A percentile compares a stretch with the other conserved stretches of the same genome.
phyloP scores from a whole-genome alignment of 2,329 filamentous ascomycete genomes.

The Ophiognomonia clavigignenti-juglandacearum region DNA sequence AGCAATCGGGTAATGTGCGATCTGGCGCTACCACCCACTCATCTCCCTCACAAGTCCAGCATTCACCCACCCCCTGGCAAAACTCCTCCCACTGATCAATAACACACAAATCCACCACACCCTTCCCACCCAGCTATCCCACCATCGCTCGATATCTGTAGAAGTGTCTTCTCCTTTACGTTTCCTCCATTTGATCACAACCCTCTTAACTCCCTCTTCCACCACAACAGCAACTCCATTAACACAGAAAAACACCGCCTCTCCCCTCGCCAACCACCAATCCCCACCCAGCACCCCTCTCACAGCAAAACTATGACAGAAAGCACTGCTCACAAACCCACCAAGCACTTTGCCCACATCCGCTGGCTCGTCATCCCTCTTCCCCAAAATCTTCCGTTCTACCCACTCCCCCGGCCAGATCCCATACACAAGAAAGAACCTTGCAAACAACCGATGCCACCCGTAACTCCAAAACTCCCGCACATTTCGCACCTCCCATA shows the following conservation, averaged over 20 bases:
- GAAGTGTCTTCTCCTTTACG: background rate
- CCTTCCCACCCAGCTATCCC: constrained; percentile 28
- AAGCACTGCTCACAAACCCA: constrained; percentile 33
- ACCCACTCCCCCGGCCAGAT: constrained; percentile 39
- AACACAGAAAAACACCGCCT: constrained; percentile 27
- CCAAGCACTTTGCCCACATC: constrained; percentile 39
- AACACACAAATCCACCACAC: constrained; percentile 35
- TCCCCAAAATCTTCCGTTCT: constrained; percentile 33
- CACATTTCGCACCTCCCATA: constrained; percentile 35
- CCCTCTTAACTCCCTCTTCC: constrained; percentile 21
- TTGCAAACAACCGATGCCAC: constrained; percentile 38
- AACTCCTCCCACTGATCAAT: constrained; percentile 34
- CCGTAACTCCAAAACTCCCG: constrained; percentile 38
- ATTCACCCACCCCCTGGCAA: constrained; percentile 37
- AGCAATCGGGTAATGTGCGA: no score
- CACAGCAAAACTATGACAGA: constrained; percentile 36
- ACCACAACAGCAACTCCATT: constrained; percentile 28
- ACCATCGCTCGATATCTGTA: constrained; percentile 22
- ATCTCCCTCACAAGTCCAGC: constrained; percentile 30
- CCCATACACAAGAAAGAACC: constrained; percentile 38
- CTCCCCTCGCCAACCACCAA: constrained; percentile 25
- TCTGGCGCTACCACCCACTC: constrained; percentile 9
- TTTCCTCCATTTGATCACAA: constrained; percentile 19
- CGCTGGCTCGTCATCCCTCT: constrained; percentile 27
- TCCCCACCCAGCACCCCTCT: constrained; percentile 33